phyloP scores from a whole-genome alignment of 148 eudicot genomes.

The Rheum nobile region DNA sequence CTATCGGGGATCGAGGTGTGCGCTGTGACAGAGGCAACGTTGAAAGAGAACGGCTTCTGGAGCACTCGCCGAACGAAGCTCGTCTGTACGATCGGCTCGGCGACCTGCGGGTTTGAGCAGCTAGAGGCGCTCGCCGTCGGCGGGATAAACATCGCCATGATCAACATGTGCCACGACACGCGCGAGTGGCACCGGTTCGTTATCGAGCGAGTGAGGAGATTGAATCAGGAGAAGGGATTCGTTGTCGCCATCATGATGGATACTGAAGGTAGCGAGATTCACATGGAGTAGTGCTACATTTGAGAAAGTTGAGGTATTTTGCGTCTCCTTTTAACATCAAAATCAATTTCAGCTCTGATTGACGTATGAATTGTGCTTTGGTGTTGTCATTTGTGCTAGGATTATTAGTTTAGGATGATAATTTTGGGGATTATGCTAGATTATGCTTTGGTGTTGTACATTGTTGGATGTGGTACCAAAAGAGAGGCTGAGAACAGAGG shows the following conservation, averaged over 20 bases:
- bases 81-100: conserved; percentile 69
- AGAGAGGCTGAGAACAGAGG: not conserved
- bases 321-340: not conserved
- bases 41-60: conserved; percentile 87
- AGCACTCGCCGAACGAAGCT: conserved; percentile 83
- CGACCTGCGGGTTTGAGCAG: conserved; percentile 61
- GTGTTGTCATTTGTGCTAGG: no score
- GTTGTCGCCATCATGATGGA: conserved; percentile 98
- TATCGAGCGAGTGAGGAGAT: conserved; percentile 56
- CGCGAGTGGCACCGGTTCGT: conserved; percentile 77
- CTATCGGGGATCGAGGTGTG: conserved; percentile 53
- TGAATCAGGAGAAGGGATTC: conserved; percentile 82
- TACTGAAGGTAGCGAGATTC: conserved; percentile 98
- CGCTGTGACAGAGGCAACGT: conserved; percentile 72
- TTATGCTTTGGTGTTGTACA: no score
- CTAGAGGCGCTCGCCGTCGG: conserved; percentile 83
- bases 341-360: not conserved
- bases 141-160: conserved; percentile 88
- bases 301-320: conserved; percentile 68
- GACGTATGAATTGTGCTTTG: no score
- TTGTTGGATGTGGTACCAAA: conserved; percentile 27
- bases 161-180: conserved; percentile 93
- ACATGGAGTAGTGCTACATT: conserved; percentile 89
- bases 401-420: no score
- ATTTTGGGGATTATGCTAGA: no score